Base-by-base conservation (phyloP, 2,329 filamentous ascomycete species). In the Aspergillus aculeatinus region DNA sequence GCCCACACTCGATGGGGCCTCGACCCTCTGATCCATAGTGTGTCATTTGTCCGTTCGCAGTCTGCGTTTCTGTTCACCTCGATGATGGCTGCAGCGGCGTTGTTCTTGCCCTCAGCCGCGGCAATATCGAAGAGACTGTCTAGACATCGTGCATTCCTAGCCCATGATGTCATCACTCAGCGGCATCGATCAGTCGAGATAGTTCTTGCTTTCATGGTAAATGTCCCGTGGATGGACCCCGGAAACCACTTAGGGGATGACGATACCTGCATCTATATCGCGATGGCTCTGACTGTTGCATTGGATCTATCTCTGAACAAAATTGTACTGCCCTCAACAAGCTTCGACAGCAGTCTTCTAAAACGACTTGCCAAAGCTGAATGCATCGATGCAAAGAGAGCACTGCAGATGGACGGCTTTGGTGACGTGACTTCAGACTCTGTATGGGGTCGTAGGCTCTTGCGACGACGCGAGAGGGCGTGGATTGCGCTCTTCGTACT, bases 1-100 rank as follows among this genome's bases (percentile, higher is more conserved):
- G 85, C 88, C 1, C 89, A 91, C 70, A 91, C 89, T 0, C 78
- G 89, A 70, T 91, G 89, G 89, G 89, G 89, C 0, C 83, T 91
- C 9, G 89, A 91, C 65, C 87, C 87, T 1, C 72, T 83, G 14
- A 77, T 91, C 4, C 89, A 91, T 67, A 90, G 84, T 0, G 79
- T 85, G 19, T 74, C 81, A 0, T 91, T 90, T 66, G 87, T 89
- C 2, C 85, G 87, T 16, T 81, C 82, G 1, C 85, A 87, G 51
- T 91, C 89, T 0, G 83, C 87, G 1, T 91, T 91, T 68, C 78
- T 91, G 2, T 87, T 89, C 67, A 91, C 89, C 0, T 90, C 88
- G 1, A 85, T 91, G 53, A 81, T 89, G 66, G 86, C 88, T 1
- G 85, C 86, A 3, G 87, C 89, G 1, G 85, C 89, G 0, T 78